Base-by-base conservation (phyloP, 140 eudicot genomes). In the Erigeron philadelphicus region DNA sequence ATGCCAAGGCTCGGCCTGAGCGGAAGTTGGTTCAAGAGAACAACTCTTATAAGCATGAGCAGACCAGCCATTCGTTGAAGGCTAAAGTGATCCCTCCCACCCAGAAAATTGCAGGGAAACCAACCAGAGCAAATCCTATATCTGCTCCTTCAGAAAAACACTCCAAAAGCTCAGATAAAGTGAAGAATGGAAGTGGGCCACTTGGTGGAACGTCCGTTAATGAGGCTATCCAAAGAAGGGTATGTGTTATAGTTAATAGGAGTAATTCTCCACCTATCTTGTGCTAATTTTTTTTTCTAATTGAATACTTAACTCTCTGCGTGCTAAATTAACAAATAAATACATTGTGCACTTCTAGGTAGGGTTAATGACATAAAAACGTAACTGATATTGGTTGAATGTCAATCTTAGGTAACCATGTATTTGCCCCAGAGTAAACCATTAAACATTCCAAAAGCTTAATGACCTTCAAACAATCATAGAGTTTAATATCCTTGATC, bases 151-250 rank as follows among this genome's bases (percentile, higher is more conserved):
- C 68, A 19, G 87, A 82, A 70, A 89, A 74, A 54, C 82, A 56
- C 44, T 9, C 80, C 16, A 81, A 85, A 68, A 72, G 83, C 62
- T 64, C 76, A 75, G 91, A 89, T 64, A 88, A 79, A 82, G 85
- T 53, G 13, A 61, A 61, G 12, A 61, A 61, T 35, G 67, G 67
- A 61, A 40, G 25, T 61, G 85, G 87, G 52, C 38, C 76, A 70
- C 64, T 50, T 75, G 73, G 81, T 47, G 84, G 82, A 54, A 59
- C 62, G 57, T 83, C 76, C 77, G 86, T 93, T 90, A 64, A 89
- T 5, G 95, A 89, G 61, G 88, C 80, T 23, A 55, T 85, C 57
- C 99, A 83, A 69, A 85, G 82, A 83, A 83, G 79, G 99, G 99
- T 93, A 81, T 42, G 85, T 69, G 57, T 60, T 40, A 15, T 61